Evolutionary conservation across 208 protist genomes (phyloP).

Genomic region (Acanthamoeba sp.): DNA sequence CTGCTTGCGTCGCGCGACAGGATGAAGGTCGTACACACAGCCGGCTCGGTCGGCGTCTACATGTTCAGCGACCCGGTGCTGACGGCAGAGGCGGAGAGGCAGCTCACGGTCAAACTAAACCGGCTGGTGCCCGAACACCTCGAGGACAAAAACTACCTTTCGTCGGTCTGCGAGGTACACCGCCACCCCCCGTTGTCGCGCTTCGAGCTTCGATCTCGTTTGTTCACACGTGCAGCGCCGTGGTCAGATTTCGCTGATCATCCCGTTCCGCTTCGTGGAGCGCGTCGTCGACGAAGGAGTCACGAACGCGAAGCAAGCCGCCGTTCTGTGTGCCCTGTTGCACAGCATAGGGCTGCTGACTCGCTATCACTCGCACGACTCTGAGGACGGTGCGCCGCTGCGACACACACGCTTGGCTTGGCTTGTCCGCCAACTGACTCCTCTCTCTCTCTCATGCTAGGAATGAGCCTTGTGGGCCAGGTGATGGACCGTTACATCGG

Average conservation of each 20-base stretch:
- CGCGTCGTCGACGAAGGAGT: not conserved
- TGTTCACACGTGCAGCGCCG: too few species aligned
- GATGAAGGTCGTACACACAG: not conserved
- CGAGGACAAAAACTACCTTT: constrained; percentile 50
- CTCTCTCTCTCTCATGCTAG: not conserved
- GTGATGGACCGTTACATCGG: not conserved
- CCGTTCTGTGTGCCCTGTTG: not conserved
- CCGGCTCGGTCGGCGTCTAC: not conserved
- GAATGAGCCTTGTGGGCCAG: constrained; percentile 7
- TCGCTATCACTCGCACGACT: not conserved
- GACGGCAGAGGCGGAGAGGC: not conserved
- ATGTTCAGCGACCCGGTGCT: not conserved
- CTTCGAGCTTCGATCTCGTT: too few species aligned
- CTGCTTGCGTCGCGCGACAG: not conserved
- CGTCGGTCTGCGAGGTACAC: not conserved
- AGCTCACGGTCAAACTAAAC: constrained; percentile 5
- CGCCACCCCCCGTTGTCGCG: too few species aligned
- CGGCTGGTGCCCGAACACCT: constrained; percentile 20
- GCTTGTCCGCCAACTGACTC: too few species aligned
- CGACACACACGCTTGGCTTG: not conserved
- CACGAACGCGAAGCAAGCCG: not conserved
- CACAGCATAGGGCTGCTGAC: not conserved
- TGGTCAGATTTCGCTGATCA: constrained; percentile 7
- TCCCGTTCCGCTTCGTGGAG: not conserved
- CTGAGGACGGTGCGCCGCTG: not conserved